These are phyloP conservation scores for Penicillium parvum DNA, from an alignment of 495 filamentous ascomycete genomes.

Conservation along the genomic window DNA sequence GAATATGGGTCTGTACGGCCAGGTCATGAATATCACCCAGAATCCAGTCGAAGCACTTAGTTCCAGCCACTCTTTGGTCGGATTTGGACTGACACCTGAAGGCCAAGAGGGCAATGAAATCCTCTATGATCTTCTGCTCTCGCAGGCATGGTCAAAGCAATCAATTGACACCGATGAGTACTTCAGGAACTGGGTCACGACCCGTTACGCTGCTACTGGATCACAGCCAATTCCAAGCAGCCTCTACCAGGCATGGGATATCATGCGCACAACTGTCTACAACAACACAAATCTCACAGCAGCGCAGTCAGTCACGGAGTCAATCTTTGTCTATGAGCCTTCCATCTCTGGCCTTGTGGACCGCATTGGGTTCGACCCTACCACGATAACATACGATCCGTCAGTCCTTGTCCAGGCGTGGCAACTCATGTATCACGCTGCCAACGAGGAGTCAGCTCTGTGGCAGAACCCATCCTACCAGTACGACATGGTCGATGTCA, in stretches of 20 bases:
- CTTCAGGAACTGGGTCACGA: constrained; percentile 44
- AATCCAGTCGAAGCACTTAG: constrained; percentile 24
- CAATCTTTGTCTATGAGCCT: constrained; percentile 44
- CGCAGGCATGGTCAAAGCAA: constrained; percentile 48
- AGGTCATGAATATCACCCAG: constrained; percentile 45
- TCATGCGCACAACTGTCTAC: constrained; percentile 43
- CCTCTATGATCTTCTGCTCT: constrained; percentile 47
- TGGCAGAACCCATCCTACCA: constrained; percentile 45
- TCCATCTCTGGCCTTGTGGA: constrained; percentile 34
- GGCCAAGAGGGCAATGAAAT: constrained; percentile 54
- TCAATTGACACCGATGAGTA: constrained; percentile 42
- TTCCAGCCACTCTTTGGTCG: not conserved
- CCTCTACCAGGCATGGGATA: constrained; percentile 46
- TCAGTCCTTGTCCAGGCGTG: constrained; percentile 35
- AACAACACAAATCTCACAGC: constrained; percentile 46
- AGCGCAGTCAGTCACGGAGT: constrained; percentile 40
- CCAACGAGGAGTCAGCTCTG: constrained; percentile 28
- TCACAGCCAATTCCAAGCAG: constrained; percentile 26
- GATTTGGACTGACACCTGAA: constrained; percentile 31
- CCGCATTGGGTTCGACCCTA: constrained; percentile 37
- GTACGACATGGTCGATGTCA: constrained; percentile 50
- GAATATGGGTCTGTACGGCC: constrained; percentile 50
- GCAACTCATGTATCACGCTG: constrained; percentile 37
- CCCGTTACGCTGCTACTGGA: constrained; percentile 42
- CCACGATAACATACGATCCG: constrained; percentile 43